Conservation (phyloP, 495 filamentous ascomycete genomes). For the Trichoderma parareesei region DNA sequence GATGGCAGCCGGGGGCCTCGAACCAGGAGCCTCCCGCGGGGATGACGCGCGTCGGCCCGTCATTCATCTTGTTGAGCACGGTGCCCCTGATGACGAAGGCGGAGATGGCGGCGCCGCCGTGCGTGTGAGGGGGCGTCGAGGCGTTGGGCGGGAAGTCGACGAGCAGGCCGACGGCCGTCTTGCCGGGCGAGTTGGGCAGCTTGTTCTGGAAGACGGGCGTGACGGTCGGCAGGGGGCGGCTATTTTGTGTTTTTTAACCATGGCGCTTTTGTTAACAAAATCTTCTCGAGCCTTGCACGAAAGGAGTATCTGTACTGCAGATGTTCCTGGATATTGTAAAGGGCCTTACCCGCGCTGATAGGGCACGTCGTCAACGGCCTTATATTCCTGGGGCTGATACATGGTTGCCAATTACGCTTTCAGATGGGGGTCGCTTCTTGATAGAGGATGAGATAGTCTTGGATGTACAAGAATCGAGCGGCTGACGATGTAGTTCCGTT, state of each 20-base stretch:
- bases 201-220: not conserved
- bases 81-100: constrained; percentile 1
- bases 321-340: not conserved
- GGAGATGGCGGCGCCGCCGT: not conserved
- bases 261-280: not conserved
- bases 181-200: constrained; percentile 5
- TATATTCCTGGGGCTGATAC: not conserved
- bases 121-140: constrained; percentile 9
- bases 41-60: constrained; percentile 2
- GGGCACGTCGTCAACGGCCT: not conserved
- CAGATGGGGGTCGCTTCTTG: not conserved
- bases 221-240: not conserved
- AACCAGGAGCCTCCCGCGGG: constrained; percentile 8
- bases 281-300: not conserved
- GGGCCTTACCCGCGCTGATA: not conserved
- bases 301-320: not conserved
- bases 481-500: too few relatives aligned
- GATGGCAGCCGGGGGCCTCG: constrained; percentile 11
- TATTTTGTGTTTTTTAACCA: too few relatives aligned
- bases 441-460: not conserved
- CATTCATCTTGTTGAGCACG: constrained; percentile 11
- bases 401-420: not conserved
- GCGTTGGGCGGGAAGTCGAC: constrained; percentile 3
- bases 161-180: not conserved
- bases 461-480: too few relatives aligned